phyloP scores from a whole-genome alignment of 371 early-diverging fungal species.

The Ecytonucleospora hepatopenaei region DNA sequence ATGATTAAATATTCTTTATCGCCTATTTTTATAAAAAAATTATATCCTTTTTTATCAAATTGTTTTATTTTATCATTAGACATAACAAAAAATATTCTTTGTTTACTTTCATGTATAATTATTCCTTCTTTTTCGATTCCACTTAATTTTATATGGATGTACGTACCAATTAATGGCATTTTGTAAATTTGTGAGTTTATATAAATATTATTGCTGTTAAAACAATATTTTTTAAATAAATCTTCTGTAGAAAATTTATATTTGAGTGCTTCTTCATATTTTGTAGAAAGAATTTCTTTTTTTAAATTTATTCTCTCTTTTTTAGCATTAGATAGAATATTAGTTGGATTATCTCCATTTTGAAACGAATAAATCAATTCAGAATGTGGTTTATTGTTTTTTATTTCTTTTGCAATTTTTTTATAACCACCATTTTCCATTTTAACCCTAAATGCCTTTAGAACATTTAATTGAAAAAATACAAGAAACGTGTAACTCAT shows the following conservation, averaged over 20 bases:
- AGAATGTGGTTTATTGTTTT: not conserved
- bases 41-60: not conserved
- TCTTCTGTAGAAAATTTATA: not conserved
- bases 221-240: not conserved
- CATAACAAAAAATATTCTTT: not conserved
- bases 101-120: constrained; percentile 16
- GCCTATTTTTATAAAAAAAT: constrained; percentile 1
- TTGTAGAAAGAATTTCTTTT: not conserved
- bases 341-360: not conserved
- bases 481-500: not conserved
- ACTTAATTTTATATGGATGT: constrained; percentile 5
- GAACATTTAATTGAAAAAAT: not conserved
- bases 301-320: not conserved
- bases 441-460: not conserved
- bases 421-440: not conserved
- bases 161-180: not conserved
- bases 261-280: not conserved
- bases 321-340: not conserved
- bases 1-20: constrained; percentile 11
- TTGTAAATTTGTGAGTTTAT: not conserved
- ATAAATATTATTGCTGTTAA: not conserved
- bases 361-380: not conserved
- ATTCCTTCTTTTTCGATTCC: not conserved
- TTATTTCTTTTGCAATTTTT: not conserved
- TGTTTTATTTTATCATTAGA: not conserved